Evolutionary conservation across 108 stramenopile genomes (phyloP).

Genomic region (Nitzschia sp.): DNA sequence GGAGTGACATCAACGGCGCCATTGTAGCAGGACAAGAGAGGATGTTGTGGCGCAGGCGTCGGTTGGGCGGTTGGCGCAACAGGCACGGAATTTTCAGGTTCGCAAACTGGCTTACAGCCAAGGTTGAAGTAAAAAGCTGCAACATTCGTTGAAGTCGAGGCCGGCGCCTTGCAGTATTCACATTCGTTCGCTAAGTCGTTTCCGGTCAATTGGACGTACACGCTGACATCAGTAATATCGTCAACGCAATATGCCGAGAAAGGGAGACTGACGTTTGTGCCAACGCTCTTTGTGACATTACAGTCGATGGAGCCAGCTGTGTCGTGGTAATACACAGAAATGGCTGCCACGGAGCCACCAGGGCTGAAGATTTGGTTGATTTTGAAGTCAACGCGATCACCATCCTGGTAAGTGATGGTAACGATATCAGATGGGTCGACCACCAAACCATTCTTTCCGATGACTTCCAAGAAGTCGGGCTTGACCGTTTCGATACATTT

Average conservation of each 20-base stretch:
- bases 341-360: background rate
- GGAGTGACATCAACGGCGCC: background rate
- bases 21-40: background rate
- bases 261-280: background rate
- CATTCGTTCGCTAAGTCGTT: background rate
- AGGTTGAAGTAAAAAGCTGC: constrained; percentile 11
- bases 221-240: constrained; percentile 6
- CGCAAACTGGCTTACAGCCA: constrained; percentile 10
- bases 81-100: background rate
- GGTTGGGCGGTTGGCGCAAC: background rate
- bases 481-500: constrained; percentile 4
- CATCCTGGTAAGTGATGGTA: background rate
- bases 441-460: background rate
- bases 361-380: constrained; percentile 13
- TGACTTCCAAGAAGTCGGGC: constrained; percentile 9
- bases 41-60: background rate
- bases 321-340: constrained; percentile 14
- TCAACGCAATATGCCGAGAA: constrained; percentile 8
- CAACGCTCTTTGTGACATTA: background rate
- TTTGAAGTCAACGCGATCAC: background rate
- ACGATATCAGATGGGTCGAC: background rate
- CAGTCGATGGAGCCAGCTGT: constrained; percentile 9
- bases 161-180: constrained; percentile 3
- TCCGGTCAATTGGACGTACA: constrained; percentile 1
- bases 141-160: background rate